Conservation (phyloP, 2,329 filamentous ascomycete species). For the Hypoxylon sp. region DNA sequence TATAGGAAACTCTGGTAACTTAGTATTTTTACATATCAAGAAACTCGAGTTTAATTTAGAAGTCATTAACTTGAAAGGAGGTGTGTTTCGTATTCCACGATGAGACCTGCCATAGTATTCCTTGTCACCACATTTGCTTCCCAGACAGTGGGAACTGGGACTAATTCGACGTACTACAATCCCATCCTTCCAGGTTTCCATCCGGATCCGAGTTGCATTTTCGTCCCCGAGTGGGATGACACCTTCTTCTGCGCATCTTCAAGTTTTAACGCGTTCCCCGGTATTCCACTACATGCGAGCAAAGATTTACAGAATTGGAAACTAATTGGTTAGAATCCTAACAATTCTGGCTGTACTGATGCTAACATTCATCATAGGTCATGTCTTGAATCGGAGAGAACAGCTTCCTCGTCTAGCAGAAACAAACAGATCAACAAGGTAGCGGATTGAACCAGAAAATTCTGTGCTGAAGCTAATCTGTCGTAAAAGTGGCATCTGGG, state of each 20-base stretch:
- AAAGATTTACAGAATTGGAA: conserved; percentile 55
- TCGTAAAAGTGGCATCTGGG: conserved; percentile 54
- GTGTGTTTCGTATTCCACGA: conserved; percentile 1
- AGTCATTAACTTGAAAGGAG: conserved; percentile 1
- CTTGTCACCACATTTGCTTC: conserved; percentile 17
- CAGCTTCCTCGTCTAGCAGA: conserved; percentile 43
- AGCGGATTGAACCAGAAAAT: not conserved
- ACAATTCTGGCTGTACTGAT: not conserved
- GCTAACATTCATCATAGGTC: conserved; percentile 33
- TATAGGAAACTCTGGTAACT: too few relatives aligned
- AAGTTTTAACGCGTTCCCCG: conserved; percentile 56
- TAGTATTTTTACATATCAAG: too few relatives aligned
- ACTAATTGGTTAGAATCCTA: conserved; percentile 37
- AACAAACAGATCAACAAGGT: conserved; percentile 44
- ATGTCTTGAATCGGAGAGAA: conserved; percentile 42
- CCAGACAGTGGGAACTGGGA: conserved; percentile 2
- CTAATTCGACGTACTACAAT: conserved; percentile 49
- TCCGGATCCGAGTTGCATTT: conserved; percentile 55
- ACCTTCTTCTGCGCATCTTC: conserved; percentile 56
- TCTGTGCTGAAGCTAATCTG: conserved; percentile 13
- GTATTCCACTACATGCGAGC: conserved; percentile 54
- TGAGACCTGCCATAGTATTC: conserved; percentile 3
- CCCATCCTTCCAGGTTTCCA: conserved; percentile 57
- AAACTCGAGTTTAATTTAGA: too few relatives aligned
- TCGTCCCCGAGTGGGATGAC: conserved; percentile 49